phyloP scores from a whole-genome alignment of 192 early-diverging fungal genomes.

The Kappamyces sp. region DNA sequence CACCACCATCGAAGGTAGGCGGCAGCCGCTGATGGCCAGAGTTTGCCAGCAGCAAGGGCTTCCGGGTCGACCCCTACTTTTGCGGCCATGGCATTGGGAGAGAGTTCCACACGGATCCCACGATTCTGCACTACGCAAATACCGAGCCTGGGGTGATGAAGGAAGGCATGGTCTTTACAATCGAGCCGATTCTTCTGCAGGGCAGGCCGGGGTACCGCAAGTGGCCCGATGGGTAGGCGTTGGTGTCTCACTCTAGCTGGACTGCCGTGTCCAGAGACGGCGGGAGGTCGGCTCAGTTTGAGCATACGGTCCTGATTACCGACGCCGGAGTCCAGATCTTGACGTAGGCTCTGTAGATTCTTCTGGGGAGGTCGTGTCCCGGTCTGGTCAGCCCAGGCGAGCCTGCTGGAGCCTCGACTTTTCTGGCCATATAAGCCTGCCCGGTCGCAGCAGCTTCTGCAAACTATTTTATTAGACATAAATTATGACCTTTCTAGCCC shows the following conservation, averaged over 20 bases:
- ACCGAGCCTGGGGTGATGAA: slow-evolving; percentile 64
- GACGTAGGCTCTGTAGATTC: slow-evolving; percentile 26
- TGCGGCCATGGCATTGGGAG: slow-evolving; percentile 85
- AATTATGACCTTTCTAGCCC: too few relatives aligned
- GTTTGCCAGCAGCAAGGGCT: slow-evolving; percentile 45
- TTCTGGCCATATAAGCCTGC: too few relatives aligned
- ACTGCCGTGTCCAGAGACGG: slow-evolving; percentile 72
- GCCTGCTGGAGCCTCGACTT: too few relatives aligned
- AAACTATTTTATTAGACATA: too few relatives aligned
- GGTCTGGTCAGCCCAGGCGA: too few relatives aligned
- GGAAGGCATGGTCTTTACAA: slow-evolving; percentile 80
- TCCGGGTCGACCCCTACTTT: slow-evolving; percentile 62
- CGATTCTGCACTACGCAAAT: slow-evolving; percentile 75
- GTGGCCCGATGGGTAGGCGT: slow-evolving; percentile 80
- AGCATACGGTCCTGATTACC: slow-evolving; percentile 59
- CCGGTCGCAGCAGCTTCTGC: too few relatives aligned
- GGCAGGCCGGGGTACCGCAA: slow-evolving; percentile 59
- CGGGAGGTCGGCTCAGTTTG: slow-evolving; percentile 84
- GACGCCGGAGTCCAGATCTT: slow-evolving; percentile 58
- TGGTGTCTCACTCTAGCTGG: background rate
- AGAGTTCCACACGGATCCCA: slow-evolving; percentile 75
- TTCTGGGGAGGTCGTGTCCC: too few relatives aligned
- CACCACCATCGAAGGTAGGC: slow-evolving; percentile 40
- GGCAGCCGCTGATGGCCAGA: background rate
- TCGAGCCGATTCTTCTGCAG: slow-evolving; percentile 84